Base-by-base conservation (phyloP, 2,329 filamentous ascomycete genomes). In the Sporothrix variecibatus region DNA sequence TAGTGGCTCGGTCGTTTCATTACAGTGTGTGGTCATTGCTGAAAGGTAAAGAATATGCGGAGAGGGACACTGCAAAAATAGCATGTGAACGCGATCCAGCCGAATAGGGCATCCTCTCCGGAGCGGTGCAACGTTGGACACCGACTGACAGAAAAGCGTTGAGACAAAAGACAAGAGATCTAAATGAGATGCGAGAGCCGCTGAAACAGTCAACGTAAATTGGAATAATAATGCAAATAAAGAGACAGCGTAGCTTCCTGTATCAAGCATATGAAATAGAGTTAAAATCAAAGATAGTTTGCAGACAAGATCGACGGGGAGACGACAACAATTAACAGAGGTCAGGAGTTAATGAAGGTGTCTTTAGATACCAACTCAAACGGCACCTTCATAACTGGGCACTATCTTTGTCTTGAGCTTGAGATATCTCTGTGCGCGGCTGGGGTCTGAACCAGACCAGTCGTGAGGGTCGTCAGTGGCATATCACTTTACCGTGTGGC, bases 31-130 rank as follows among this genome's bases (percentile, higher is more conserved):
- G 31, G 28, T 3, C 15, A 17, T 2, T 40, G 31, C 58, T 34
- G 12, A 20, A 56, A 31, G 26, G 68, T 26, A 26, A 53, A 43
- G n/a, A 40, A n/a, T n/a, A 70, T 7, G 46, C 26, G n/a, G 43
- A 56, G 46, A 68, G 31, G 31, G 40, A 17, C 9, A 12, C 28
- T 11, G 28, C 51, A 8, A n/a, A 58, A 31, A n/a, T 49, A 31
- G 8, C 69, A 71, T 71, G 69, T 71, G 69, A 71, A 71, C 53
- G 69, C 34, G 38, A 46, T 43, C 23, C 34, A 58, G 2, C 69
- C 69, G 69, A 49, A 60, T 23, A 28, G 69, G 69, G 23, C 38
- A 58, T 71, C 31, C 31, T 31, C 53, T 15, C 69, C 69, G 69
- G 69, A 9, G 12, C 67, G 34, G 68, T 71, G 68, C 68, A 71